These are phyloP conservation scores for Tinospora cordifolia DNA, from an alignment of 164 flowering plant species.

Conservation along the genomic window DNA sequence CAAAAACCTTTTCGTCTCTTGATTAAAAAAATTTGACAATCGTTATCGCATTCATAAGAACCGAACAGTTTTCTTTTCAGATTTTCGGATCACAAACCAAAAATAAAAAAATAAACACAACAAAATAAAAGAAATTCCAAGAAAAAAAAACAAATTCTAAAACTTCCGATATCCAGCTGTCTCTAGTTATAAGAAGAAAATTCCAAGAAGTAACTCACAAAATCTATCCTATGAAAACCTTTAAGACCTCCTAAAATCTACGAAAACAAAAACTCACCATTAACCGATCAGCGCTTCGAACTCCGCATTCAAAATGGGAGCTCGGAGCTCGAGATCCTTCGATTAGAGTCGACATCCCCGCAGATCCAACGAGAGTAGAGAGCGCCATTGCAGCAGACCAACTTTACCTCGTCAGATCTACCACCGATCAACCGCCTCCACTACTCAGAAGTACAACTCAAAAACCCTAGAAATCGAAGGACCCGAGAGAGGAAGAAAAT, in stretches of 20 bases:
- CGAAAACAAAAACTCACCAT: slow-evolving; percentile 13
- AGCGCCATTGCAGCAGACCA: slow-evolving; percentile 23
- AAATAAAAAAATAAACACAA: background rate
- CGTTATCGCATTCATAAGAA: too few species aligned
- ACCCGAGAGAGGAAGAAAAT: background rate
- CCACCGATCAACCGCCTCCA: background rate
- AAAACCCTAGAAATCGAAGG: slow-evolving; percentile 15
- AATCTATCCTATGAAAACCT: background rate
- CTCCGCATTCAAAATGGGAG: slow-evolving; percentile 10
- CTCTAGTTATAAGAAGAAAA: background rate
- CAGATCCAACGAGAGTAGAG: slow-evolving; percentile 34
- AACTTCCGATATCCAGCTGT: too few species aligned
- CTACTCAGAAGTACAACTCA: background rate
- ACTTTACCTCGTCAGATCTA: background rate
- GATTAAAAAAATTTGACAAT: too few species aligned
- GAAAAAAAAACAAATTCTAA: too few species aligned
- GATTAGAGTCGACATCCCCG: slow-evolving; percentile 20
- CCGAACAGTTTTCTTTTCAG: too few species aligned
- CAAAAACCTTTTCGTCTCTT: too few species aligned
- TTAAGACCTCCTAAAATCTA: background rate
- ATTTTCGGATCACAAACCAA: background rate
- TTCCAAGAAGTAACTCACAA: background rate
- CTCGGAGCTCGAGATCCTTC: slow-evolving; percentile 21
- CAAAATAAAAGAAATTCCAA: background rate
- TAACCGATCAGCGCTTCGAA: slow-evolving; percentile 15